These are phyloP conservation scores for Dioscorea alata DNA, from an alignment of 106 monocot genomes.

Conservation along the genomic window DNA sequence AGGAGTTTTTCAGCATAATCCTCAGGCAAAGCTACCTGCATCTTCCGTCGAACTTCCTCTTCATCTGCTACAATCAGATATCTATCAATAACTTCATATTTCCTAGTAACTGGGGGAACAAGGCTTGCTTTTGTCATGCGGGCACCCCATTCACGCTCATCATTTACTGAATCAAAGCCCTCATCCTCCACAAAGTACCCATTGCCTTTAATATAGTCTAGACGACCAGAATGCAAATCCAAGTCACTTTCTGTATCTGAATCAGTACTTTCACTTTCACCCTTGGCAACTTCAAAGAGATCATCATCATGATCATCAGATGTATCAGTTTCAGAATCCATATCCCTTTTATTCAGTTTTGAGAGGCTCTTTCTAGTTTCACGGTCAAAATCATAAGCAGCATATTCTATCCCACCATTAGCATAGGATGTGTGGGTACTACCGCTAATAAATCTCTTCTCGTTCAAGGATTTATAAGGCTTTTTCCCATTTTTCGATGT, in stretches of 20 bases:
- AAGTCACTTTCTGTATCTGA: conserved; percentile 91
- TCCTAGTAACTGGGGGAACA: conserved; percentile 92
- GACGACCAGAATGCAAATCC: conserved; percentile 32
- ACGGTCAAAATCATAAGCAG: conserved; percentile 39
- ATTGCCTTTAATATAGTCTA: conserved; percentile 37
- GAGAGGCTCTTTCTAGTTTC: conserved; percentile 75
- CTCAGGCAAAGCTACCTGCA: conserved; percentile 90
- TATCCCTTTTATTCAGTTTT: conserved; percentile 61
- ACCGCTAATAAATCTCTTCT: conserved; percentile 40
- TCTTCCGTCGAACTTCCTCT: conserved; percentile 79
- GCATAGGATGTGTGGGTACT: conserved; percentile 20
- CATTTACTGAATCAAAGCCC: conserved; percentile 39
- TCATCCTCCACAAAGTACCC: conserved; percentile 50
- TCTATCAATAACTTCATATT: conserved; percentile 91
- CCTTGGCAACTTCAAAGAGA: conserved; percentile 57
- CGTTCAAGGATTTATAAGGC: conserved; percentile 28
- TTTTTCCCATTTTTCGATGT: conserved; percentile 59
- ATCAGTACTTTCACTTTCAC: conserved; percentile 51
- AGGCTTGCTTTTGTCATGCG: conserved; percentile 99
- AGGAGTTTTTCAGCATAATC: conserved; percentile 78
- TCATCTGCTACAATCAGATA: conserved; percentile 94
- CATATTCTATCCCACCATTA: conserved; percentile 49
- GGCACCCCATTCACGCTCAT: conserved; percentile 98
- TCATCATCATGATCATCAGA: conserved; percentile 68
- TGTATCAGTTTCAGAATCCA: conserved; percentile 79